phyloP scores from a whole-genome alignment of 345 rosid species.

The Theobroma cacao region DNA sequence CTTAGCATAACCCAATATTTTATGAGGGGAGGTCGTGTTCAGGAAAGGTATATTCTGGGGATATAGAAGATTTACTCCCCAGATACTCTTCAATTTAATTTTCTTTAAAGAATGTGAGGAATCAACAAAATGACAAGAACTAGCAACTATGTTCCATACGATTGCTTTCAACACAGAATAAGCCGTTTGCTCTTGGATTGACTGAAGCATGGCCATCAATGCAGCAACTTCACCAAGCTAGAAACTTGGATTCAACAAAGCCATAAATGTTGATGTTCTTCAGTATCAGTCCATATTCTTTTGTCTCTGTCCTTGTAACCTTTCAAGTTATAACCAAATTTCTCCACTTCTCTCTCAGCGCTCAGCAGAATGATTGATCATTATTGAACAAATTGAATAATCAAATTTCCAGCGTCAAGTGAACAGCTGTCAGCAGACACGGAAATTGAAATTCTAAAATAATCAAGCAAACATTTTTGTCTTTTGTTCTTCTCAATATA shows the following conservation, averaged over 20 bases:
- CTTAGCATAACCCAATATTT: neutral
- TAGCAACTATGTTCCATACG: neutral
- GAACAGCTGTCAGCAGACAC: neutral
- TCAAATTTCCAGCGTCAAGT: neutral
- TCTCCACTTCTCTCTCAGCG: neutral
- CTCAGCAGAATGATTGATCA: too few species aligned
- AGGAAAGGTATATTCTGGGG: slow-evolving; percentile 9
- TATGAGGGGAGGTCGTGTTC: neutral
- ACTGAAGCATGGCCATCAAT: neutral
- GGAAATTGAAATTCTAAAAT: neutral
- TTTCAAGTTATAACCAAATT: neutral
- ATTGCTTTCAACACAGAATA: neutral
- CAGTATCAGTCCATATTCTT: neutral
- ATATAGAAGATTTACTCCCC: neutral
- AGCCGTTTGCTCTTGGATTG: neutral
- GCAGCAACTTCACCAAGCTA: neutral
- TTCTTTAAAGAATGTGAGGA: neutral
- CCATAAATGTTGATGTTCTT: neutral
- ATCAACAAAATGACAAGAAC: slow-evolving; percentile 6
- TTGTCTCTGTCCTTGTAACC: neutral
- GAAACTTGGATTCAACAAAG: neutral
- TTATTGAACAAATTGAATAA: neutral
- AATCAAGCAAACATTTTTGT: neutral
- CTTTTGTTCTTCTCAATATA: neutral
- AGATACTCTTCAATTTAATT: neutral